Base-by-base conservation (phyloP, 169 alveolate genomes). In the Plasmodium knowlesi region DNA sequence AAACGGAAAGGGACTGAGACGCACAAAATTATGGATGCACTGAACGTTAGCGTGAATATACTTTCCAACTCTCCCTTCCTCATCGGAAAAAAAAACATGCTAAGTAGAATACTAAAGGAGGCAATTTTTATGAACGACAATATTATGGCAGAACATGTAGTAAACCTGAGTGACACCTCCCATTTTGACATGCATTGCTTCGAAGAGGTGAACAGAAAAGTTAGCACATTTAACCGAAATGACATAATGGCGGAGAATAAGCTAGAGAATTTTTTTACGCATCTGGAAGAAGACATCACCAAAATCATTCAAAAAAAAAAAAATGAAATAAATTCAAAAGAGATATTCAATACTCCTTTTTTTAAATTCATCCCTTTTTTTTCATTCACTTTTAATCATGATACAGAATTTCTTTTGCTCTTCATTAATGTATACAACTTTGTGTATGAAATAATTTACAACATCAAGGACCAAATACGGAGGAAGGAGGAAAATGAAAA, bases 341-440 rank as follows among this genome's bases (percentile, higher is more conserved):
- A 57, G 19, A 88, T 88, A 79, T 88, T 88, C 46, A 22, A 88
- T 78, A 54, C 28, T 5, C 88, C 67, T 19, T 88, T 88, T 25
- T 88, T 88, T 41, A 54, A 80, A 3, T 88, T 88, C 46, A 53
- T 88, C 9, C 43, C 82, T 19, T 88, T 43, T 79, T 88, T 88
- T 67, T 78, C 89, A 9, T 88, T 78, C 71, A 88, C 81, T 8
- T 57, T 39, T 88, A 34, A 61, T 8, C 86, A 78, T 30, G 94
- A 88, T 46, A 88, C 94, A 14, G 61, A 78, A 37, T 88, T 88
- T 53, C 79, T 88, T 19, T 14, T 88, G 8, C 81, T 88, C 57
- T 88, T 78, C n/a, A 88, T 88, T 25, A 88, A 88, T 28, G 82
- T 88, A 14, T 88, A 88, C 25, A 88, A 88, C 67, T 78, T 88